Percentiles rank a stretch among this genome's conserved stretches.
Evolutionary conservation across 768 basidiomycete genomes (phyloP).

Genomic region (Myochromella boudieri): DNA sequence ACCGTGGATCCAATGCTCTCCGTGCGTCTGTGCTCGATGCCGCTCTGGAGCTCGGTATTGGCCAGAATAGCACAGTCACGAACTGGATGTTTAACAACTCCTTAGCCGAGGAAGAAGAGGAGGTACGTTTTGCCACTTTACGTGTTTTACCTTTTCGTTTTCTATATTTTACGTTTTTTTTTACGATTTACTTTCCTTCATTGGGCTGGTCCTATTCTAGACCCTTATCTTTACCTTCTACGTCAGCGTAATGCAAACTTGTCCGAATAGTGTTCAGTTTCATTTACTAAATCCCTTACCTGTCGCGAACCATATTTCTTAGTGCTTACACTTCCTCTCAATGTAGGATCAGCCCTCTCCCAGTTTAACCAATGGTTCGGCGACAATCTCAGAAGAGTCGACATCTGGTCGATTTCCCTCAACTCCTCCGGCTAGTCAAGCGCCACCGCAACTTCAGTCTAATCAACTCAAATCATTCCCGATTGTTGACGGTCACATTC

Average conservation of each 20-base stretch:
- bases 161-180: background rate
- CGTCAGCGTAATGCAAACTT: too few species aligned
- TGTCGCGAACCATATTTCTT: too few species aligned
- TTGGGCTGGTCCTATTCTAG: background rate
- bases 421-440: slow-evolving; percentile 17
- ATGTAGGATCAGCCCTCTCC: slow-evolving; percentile 24
- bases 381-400: slow-evolving; percentile 33
- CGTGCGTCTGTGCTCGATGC: slow-evolving; percentile 76
- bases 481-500: slow-evolving; percentile 5
- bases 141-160: slow-evolving; percentile 1
- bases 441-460: slow-evolving; percentile 11
- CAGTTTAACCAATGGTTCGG: slow-evolving; percentile 31
- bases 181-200: background rate
- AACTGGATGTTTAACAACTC: slow-evolving; percentile 74
- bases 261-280: too few species aligned
- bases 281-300: too few species aligned
- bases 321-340: background rate
- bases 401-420: slow-evolving; percentile 22
- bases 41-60: slow-evolving; percentile 67
- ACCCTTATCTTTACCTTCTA: too few species aligned
- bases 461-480: slow-evolving; percentile 13
- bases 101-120: slow-evolving; percentile 56
- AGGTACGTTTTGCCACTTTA: slow-evolving; percentile 26
- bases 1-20: slow-evolving; percentile 56
- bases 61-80: slow-evolving; percentile 56